Percentiles rank a stretch among this genome's conserved stretches.
Conservation (phyloP, 345 rosid species). For the Populus tremula region DNA sequence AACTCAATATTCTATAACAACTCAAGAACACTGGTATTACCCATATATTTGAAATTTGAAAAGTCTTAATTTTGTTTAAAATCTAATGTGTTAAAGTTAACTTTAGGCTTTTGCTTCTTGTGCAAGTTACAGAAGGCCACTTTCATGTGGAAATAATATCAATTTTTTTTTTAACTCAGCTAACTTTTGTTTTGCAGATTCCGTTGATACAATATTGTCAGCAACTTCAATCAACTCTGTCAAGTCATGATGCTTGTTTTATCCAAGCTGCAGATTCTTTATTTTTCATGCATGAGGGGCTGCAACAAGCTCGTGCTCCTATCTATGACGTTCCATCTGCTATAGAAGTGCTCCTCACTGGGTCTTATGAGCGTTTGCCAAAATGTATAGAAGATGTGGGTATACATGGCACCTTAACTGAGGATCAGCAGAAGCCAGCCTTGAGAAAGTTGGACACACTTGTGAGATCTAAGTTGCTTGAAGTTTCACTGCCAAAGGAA, state of each 20-base stretch:
- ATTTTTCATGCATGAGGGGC: slow-evolving; percentile 96
- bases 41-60: neutral
- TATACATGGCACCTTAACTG: slow-evolving; percentile 65
- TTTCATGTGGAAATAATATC: neutral
- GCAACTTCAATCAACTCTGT: slow-evolving; percentile 77
- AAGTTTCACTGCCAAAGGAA: slow-evolving; percentile 79
- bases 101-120: neutral
- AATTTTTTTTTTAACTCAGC: neutral
- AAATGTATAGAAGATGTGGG: slow-evolving; percentile 93
- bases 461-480: slow-evolving; percentile 86
- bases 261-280: slow-evolving; percentile 91
- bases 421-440: slow-evolving; percentile 76
- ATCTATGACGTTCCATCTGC: slow-evolving; percentile 97
- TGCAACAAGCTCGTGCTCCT: slow-evolving; percentile 98
- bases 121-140: neutral
- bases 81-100: neutral
- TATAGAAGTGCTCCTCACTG: slow-evolving; percentile 74
- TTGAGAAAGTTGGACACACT: slow-evolving; percentile 81
- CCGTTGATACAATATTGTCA: slow-evolving; percentile 83
- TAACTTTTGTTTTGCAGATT: slow-evolving; percentile 52
- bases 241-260: slow-evolving; percentile 85
- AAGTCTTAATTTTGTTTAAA: neutral
- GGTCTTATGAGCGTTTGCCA: slow-evolving; percentile 84
- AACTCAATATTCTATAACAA: neutral
- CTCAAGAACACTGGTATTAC: neutral